Conservation (phyloP, 1,284 basidiomycete genomes). For the Farysia itapuensis region DNA sequence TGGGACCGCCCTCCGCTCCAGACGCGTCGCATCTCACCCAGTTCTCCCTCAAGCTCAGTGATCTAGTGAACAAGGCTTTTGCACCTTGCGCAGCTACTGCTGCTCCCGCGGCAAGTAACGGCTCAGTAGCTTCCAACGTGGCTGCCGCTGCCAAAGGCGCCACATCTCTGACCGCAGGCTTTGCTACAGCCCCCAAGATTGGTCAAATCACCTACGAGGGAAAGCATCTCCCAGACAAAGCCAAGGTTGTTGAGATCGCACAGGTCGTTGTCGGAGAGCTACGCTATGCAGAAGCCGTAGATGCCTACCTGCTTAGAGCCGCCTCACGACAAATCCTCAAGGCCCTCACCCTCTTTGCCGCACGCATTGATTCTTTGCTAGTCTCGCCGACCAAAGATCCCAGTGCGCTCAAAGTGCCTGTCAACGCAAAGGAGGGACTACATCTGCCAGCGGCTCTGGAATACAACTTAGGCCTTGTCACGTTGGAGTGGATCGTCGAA, state of each 20-base stretch:
- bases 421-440: conserved; percentile 41
- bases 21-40: conserved; percentile 55
- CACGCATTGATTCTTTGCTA: conserved; percentile 55
- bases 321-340: conserved; percentile 56
- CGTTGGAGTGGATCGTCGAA: conserved; percentile 56
- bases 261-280: conserved; percentile 51
- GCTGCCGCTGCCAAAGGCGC: conserved; percentile 33
- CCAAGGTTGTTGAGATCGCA: conserved; percentile 51
- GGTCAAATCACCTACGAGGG: conserved; percentile 46
- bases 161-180: conserved; percentile 1
- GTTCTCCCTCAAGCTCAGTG: conserved; percentile 51
- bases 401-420: conserved; percentile 40
- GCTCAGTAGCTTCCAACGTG: conserved; percentile 27
- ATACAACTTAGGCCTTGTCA: conserved; percentile 55
- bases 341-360: conserved; percentile 55
- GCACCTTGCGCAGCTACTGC: conserved; percentile 29
- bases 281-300: conserved; percentile 45
- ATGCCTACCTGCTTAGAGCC: conserved; percentile 55
- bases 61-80: conserved; percentile 57
- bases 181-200: conserved; percentile 31
- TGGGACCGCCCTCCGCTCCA: conserved; percentile 34
- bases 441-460: conserved; percentile 50
- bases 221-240: conserved; percentile 46
- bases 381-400: conserved; percentile 46
- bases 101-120: conserved; percentile 6